phyloP scores from a whole-genome alignment of 495 filamentous ascomycete species.

The Trichoderma gamsii region DNA sequence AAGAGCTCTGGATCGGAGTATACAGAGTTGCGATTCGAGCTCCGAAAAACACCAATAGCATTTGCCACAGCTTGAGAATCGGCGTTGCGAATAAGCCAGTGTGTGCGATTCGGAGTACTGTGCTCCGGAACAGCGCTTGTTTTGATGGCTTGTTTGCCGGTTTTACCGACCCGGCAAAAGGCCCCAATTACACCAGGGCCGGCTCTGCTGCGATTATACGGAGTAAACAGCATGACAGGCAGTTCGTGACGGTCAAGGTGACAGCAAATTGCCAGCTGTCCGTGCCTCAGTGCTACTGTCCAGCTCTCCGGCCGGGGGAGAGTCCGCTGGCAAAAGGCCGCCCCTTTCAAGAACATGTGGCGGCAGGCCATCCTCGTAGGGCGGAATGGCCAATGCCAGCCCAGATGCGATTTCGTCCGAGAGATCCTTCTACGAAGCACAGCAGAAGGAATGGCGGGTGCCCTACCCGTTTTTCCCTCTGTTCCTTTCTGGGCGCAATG shows the following conservation, averaged over 20 bases:
- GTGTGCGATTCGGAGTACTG: not conserved
- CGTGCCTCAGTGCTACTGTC: no score
- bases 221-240: no score
- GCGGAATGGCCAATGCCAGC: not conserved
- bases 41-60: not conserved
- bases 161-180: not conserved
- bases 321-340: not conserved
- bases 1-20: not conserved
- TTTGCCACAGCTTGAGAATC: not conserved
- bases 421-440: constrained; percentile 2
- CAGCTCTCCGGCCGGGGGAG: not conserved
- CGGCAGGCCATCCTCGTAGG: constrained; percentile 3
- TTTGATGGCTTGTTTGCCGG: not conserved
- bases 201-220: no score
- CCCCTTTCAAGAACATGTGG: not conserved
- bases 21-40: constrained; percentile 1
- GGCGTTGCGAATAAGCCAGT: not conserved
- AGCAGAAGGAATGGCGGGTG: constrained; percentile 3
- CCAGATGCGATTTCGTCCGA: constrained; percentile 11
- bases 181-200: not conserved
- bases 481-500: constrained; percentile 12
- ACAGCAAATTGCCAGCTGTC: no score
- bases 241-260: no score
- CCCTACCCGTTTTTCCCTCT: not conserved
- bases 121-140: not conserved